Evolutionary conservation across 2,329 filamentous ascomycete genomes (phyloP).

Genomic region (Blastomyces gilchristii): DNA sequence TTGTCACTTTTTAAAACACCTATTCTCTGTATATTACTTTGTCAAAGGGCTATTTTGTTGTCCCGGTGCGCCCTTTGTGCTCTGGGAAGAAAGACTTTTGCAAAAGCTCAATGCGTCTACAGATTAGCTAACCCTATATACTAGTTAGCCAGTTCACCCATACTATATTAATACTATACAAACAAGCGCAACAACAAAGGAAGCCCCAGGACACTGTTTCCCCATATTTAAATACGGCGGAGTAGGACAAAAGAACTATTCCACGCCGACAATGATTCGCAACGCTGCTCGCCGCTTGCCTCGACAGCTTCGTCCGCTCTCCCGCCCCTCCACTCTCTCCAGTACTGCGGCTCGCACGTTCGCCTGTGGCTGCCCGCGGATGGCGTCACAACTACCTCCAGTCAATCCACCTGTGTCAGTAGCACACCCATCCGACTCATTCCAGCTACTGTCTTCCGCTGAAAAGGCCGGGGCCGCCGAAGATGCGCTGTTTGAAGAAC

Average conservation of each 20-base stretch:
- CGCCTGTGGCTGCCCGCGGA: constrained; percentile 35
- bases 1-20: not conserved
- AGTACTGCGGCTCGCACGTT: constrained; percentile 25
- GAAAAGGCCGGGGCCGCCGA: constrained; percentile 71
- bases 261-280: constrained; percentile 25
- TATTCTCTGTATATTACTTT: not conserved
- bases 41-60: too few species aligned
- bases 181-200: too few species aligned
- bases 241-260: not conserved
- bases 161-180: too few species aligned
- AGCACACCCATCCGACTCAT: constrained; percentile 60
- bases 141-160: too few species aligned
- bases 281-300: constrained; percentile 28
- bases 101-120: not conserved
- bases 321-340: constrained; percentile 17
- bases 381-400: constrained; percentile 46
- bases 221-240: not conserved
- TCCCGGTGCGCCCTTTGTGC: not conserved
- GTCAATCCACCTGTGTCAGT: constrained; percentile 54
- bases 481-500: constrained; percentile 72
- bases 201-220: not conserved
- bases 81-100: not conserved
- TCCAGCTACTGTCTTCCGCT: constrained; percentile 70
- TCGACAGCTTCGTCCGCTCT: constrained; percentile 21
- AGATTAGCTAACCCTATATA: not conserved